Percentiles rank a stretch among this genome's conserved stretches.
phyloP scores from a whole-genome alignment of 192 early-diverging fungal genomes.

The Coemansia sp. region DNA sequence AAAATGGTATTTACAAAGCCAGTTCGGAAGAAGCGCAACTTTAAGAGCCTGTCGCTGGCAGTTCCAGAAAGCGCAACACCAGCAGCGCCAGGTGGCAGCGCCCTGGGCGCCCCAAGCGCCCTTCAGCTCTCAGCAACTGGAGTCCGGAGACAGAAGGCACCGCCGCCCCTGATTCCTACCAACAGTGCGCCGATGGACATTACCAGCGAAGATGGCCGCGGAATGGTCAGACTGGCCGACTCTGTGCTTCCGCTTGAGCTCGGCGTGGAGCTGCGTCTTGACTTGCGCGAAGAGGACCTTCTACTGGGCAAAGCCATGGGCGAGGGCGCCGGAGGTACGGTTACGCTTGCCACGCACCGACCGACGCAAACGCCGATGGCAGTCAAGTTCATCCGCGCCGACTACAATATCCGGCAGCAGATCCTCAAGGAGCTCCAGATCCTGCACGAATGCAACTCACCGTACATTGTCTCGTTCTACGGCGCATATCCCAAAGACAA shows the following conservation, averaged over 20 bases:
- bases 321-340: constrained; percentile 90
- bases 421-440: constrained; percentile 95
- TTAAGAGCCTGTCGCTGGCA: constrained; percentile 51
- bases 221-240: constrained; percentile 15
- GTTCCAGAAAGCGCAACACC: constrained; percentile 21
- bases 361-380: constrained; percentile 93
- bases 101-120: constrained; percentile 2
- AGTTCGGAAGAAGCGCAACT: constrained; percentile 56
- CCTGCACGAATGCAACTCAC: constrained; percentile 91
- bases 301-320: constrained; percentile 77
- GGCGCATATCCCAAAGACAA: constrained; percentile 87
- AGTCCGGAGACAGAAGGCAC: not conserved
- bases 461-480: constrained; percentile 96
- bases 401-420: constrained; percentile 76
- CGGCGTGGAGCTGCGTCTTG: constrained; percentile 70
- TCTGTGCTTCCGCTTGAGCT: constrained; percentile 58
- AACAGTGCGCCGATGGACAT: constrained; percentile 7
- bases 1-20: constrained; percentile 46
- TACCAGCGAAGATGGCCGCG: not conserved
- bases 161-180: constrained; percentile 12
- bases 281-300: constrained; percentile 82
- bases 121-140: not conserved
- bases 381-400: constrained; percentile 73
- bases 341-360: constrained; percentile 79
- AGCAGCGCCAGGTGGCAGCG: constrained; percentile 15